These are phyloP conservation scores for Phytophthora quininea DNA, from an alignment of 352 stramenopile species.

Conservation along the genomic window DNA sequence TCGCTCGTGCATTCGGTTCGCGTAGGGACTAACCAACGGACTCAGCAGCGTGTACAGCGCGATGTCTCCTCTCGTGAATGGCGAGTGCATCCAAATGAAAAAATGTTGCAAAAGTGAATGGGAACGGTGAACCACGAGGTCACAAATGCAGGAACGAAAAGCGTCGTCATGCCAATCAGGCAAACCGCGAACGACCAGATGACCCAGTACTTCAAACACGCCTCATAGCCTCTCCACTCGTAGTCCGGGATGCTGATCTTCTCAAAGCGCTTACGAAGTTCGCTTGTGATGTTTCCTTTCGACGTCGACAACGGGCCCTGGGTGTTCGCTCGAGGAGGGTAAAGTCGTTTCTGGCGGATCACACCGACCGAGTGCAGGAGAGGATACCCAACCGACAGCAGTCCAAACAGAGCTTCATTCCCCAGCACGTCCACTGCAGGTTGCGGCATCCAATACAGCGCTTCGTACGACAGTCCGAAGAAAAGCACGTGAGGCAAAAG, in stretches of 20 bases:
- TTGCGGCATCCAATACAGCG: conserved; percentile 59
- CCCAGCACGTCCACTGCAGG: conserved; percentile 55
- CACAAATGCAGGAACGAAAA: conserved; percentile 74
- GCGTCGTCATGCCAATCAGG: conserved; percentile 52
- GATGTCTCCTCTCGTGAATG: conserved; percentile 72
- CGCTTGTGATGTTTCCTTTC: conserved; percentile 14
- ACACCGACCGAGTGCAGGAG: conserved; percentile 68
- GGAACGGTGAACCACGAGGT: conserved; percentile 55
- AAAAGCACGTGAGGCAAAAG: conserved; percentile 73
- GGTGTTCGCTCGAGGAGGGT: conserved; percentile 23
- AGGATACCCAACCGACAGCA: conserved; percentile 72
- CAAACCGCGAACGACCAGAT: conserved; percentile 72
- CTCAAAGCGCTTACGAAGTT: conserved; percentile 40
- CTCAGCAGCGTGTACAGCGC: conserved; percentile 74
- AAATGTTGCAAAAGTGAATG: conserved; percentile 67
- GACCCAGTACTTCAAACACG: conserved; percentile 87
- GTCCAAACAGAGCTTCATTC: conserved; percentile 59
- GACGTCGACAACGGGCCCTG: conserved; percentile 17
- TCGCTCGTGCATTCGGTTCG: conserved; percentile 62
- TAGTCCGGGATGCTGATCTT: conserved; percentile 44
- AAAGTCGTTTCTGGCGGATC: conserved; percentile 60
- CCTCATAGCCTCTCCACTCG: conserved; percentile 74
- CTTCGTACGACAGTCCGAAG: conserved; percentile 60
- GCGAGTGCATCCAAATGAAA: conserved; percentile 86
- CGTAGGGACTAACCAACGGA: conserved; percentile 75